Base-by-base conservation (phyloP, 2,329 filamentous ascomycete genomes). In the Triangularia setosa region DNA sequence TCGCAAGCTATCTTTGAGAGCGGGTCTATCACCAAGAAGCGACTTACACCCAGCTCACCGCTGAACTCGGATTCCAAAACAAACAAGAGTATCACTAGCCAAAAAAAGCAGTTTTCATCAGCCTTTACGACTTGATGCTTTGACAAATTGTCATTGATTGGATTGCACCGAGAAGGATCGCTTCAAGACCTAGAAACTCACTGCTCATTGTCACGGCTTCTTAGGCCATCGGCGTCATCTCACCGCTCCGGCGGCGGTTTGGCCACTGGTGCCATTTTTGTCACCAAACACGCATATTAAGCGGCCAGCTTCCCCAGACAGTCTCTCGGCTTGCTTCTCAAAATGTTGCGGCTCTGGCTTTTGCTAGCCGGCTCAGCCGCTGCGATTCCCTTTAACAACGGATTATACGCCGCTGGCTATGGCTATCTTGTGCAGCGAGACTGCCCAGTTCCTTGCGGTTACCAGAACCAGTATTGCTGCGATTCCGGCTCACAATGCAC, bases 381-480 rank as follows among this genome's bases (percentile, higher is more conserved):
- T n/a, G 69, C 70, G 5, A 21, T 61, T 8, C 70, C 70, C 5
- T 69, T 59, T 56, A 67, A 67, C 55, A 81, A 85, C 69, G 76
- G 78, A 65, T 72, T 83, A 28, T 79, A 81, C 70, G 80, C 81
- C 70, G 64, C 69, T 28, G 83, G 83, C 69, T 81, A 78, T 70
- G 81, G 80, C 62, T 85, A 79, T 67, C 79, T 87, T 48, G 77
- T 81, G 76, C 76, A 74, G 21, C 79, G 83, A 67, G 74, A 73
- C 63, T 87, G 85, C 76, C 78, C 74, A 55, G 73, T 79, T 35
- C 81, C 81, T 75, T 88, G 86, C 74, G 85, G 86, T 66, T 74
- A 76, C 60, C 75, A 84, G 61, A 82, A 82, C 69, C 79, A 84
- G 72, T 82, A 81, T 74, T 88, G 85, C 76, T 88, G 86, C 71